Percentiles rank a stretch among this genome's conserved stretches.
phyloP scores from a whole-genome alignment of 2,329 filamentous ascomycete genomes.

The Ilyonectria destructans region DNA sequence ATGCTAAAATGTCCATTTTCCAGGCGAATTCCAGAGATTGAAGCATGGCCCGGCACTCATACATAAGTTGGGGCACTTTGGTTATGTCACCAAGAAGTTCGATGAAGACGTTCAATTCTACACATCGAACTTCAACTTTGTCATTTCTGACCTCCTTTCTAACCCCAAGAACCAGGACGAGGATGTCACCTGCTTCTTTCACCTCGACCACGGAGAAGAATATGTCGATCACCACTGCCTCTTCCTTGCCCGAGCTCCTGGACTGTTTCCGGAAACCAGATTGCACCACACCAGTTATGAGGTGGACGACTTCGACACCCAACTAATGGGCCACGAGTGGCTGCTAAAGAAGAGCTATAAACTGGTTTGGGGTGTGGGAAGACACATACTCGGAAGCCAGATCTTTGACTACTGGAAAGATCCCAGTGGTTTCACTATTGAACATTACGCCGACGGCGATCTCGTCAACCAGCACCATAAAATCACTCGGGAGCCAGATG shows the following conservation, averaged over 20 bases:
- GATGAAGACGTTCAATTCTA: slow-evolving; percentile 60
- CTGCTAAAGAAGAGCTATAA: slow-evolving; percentile 68
- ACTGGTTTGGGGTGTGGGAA: slow-evolving; percentile 73
- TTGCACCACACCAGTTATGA: slow-evolving; percentile 54
- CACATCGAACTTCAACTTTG: slow-evolving; percentile 15
- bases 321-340: slow-evolving; percentile 74
- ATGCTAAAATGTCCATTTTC: no score
- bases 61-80: slow-evolving; percentile 27
- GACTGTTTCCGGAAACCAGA: background rate
- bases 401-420: slow-evolving; percentile 20
- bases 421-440: slow-evolving; percentile 55
- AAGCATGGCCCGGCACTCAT: background rate
- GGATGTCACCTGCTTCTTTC: slow-evolving; percentile 62
- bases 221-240: slow-evolving; percentile 67
- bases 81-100: slow-evolving; percentile 32
- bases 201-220: slow-evolving; percentile 67
- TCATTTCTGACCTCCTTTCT: slow-evolving; percentile 52
- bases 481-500: no score
- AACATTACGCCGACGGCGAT: slow-evolving; percentile 44
- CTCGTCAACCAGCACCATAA: no score
- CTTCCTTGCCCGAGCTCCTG: background rate
- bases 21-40: background rate
- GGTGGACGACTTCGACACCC: slow-evolving; percentile 74
- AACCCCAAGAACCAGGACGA: slow-evolving; percentile 25
- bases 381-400: slow-evolving; percentile 69